Evolutionary conservation across 352 stramenopile species (phyloP), one percentile per base, ranked within the genome.

Genomic region (Globisporangium irregulare): DNA sequence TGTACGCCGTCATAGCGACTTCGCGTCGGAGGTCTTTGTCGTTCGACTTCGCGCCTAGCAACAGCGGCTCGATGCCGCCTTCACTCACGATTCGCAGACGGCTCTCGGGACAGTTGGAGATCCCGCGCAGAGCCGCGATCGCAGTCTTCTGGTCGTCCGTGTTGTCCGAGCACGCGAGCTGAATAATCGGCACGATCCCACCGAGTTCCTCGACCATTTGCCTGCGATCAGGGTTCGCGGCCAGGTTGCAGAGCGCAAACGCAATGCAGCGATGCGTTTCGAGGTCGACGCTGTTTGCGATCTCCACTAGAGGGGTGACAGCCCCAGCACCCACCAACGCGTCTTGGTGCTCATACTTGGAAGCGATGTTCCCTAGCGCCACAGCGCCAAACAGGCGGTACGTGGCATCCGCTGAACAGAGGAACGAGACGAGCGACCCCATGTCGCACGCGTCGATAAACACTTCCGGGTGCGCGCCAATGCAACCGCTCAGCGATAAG

Each of bases 211-310:
- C 95, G n/a, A 99, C 97, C 65, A 93, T 78, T 41, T 86, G 69
- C n/a, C 94, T 80, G 3, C 94, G 90, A 18, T 78, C 69, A 1
- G 87, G 79, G 64, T 98, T 95, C 1, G 92, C 90, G 4, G 93
- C 87, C 7, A 99, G 86, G 71, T 99, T 99, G 73, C 94, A 98
- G 27, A 99, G 78, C 14, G 96, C 91, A 74, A 98, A 98, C 18
- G 95, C 93, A 67, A 99, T 99, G 67, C 92, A 98, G 8, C 96
- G 86, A 72, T 98, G 93, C 0, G 96, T 98, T 79, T 99, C 97
- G 8, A 97, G 60, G 72, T 99, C 93, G 4, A 94, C 84, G 9
- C 77, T 81, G 68, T 96, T 97, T 18, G 91, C 81, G n/a, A 98
- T 86, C 27, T 94, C 93, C n/a, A 99, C 90, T 14, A 99, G 79